Conservation (phyloP, 73 alveolate genomes). For the Paramecium sexaurelia region DNA sequence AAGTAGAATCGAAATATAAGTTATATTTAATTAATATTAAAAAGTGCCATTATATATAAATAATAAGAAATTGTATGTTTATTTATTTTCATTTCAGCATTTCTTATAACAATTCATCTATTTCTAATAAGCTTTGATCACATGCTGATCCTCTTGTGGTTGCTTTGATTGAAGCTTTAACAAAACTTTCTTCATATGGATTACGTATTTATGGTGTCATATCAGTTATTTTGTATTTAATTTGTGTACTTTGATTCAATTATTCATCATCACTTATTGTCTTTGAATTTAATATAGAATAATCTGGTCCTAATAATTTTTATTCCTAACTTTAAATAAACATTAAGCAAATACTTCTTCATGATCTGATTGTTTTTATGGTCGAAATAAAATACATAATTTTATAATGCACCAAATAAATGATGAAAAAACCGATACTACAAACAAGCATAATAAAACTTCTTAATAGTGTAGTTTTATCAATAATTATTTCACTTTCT, state of each 20-base stretch:
- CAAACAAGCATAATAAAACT: neutral
- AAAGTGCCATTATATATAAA: neutral
- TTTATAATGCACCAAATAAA: neutral
- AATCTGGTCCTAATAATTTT: neutral
- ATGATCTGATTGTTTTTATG: neutral
- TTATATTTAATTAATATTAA: neutral
- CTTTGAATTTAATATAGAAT: constrained; percentile 16
- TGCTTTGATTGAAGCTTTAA: constrained; percentile 15
- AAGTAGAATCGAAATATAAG: too few species aligned
- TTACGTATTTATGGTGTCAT: neutral
- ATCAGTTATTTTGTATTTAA: constrained; percentile 6
- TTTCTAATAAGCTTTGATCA: constrained; percentile 30
- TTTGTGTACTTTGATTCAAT: neutral
- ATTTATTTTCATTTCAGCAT: neutral
- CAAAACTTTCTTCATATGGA: constrained; percentile 52
- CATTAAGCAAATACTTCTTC: neutral
- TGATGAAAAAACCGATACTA: constrained; percentile 49
- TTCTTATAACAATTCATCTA: constrained; percentile 23
- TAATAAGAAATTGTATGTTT: neutral
- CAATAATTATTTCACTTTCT: constrained; percentile 13
- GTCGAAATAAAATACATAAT: neutral
- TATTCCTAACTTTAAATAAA: neutral
- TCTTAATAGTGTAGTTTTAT: neutral
- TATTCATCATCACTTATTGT: constrained; percentile 29
- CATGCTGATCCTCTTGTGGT: constrained; percentile 40